Evolutionary conservation across 768 basidiomycete genomes (phyloP), one percentile per base, ranked within the genome.

Genomic region (Termitomyces sp.): DNA sequence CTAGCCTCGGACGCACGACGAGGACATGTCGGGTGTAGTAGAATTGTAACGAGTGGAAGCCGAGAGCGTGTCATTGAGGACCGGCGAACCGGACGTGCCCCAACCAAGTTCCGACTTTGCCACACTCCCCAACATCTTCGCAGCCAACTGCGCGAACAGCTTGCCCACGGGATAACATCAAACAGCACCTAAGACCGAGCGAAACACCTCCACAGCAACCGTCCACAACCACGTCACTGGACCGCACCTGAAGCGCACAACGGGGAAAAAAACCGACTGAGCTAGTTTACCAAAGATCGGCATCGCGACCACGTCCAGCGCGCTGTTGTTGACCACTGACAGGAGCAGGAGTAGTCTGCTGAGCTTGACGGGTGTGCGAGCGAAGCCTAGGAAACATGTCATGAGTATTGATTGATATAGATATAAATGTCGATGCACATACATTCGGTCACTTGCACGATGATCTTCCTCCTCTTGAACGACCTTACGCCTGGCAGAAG

Each of bases 391-490:
- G 42, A 48, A 48, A 27, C 36, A 43, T 43, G 18, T 29, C 12
- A 12, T 52, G 18, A 41, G 20, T 49, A 63, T 66, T 44, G n/a
- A 67, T 64, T 53, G 55, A 59, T 62, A 56, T 53, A 50, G 13
- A 56, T 48, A 49, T 44, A 63, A 39, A 62, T 55, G 37, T 44
- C 53, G 34, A 51, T 53, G 47, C 57, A 73, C 88, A 78, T 78
- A 92, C 90, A 92, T 90, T 70, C 90, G 76, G 70, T 92, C 90
- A 67, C 85, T 91, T 55, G 81, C 79, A 62, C 88, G 86, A 66
- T 87, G 90, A 66, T 92, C 90, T 55, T 92, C 90, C 53, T 91
- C 90, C 63, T 92, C 90, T 65, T 89, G 88, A 44, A 90, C 84
- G 24, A 92, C 86, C 78, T 92, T 92, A 67, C 89, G 81, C 65